These are phyloP conservation scores for Phytophthora pini DNA, from an alignment of 352 stramenopile genomes.

Conservation along the genomic window DNA sequence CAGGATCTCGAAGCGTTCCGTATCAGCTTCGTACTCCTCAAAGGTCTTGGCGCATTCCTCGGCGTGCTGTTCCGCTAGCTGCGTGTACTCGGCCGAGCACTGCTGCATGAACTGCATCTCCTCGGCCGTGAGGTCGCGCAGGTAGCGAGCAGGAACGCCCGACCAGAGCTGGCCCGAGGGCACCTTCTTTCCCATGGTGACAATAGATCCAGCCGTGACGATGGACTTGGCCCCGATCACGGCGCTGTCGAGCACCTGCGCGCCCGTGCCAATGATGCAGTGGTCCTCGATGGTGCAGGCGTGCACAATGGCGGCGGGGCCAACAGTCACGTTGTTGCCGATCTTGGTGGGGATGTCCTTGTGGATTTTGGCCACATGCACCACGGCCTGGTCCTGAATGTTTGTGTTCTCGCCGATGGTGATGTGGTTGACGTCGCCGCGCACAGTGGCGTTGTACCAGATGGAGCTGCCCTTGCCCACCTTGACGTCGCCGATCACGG, in stretches of 20 bases:
- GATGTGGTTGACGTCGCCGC: constrained; percentile 93
- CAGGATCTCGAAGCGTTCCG: constrained; percentile 79
- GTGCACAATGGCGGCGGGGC: constrained; percentile 88
- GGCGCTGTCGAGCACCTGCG: constrained; percentile 91
- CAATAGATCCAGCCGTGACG: constrained; percentile 90
- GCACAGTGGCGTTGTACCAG: constrained; percentile 93
- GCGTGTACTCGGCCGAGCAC: constrained; percentile 86
- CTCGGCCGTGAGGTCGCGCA: constrained; percentile 85
- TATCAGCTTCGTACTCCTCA: constrained; percentile 81
- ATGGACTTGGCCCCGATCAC: constrained; percentile 90
- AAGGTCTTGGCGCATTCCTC: constrained; percentile 85
- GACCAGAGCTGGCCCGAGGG: constrained; percentile 92
- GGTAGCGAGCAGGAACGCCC: constrained; percentile 79
- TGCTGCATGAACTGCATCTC: constrained; percentile 92
- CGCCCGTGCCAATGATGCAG: constrained; percentile 92
- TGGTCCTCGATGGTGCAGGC: constrained; percentile 93
- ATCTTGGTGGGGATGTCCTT: constrained; percentile 92
- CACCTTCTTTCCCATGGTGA: constrained; percentile 87
- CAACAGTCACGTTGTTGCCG: constrained; percentile 92
- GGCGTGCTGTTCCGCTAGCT: constrained; percentile 79
- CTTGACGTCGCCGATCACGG: constrained; percentile 93
- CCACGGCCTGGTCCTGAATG: constrained; percentile 93
- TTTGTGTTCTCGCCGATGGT: constrained; percentile 94
- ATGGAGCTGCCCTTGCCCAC: constrained; percentile 91
- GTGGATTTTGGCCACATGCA: constrained; percentile 95